Evolutionary conservation across 2,329 filamentous ascomycete species (phyloP), one percentile per base, ranked within the genome.

Genomic region (Tolypocladium tropicale): DNA sequence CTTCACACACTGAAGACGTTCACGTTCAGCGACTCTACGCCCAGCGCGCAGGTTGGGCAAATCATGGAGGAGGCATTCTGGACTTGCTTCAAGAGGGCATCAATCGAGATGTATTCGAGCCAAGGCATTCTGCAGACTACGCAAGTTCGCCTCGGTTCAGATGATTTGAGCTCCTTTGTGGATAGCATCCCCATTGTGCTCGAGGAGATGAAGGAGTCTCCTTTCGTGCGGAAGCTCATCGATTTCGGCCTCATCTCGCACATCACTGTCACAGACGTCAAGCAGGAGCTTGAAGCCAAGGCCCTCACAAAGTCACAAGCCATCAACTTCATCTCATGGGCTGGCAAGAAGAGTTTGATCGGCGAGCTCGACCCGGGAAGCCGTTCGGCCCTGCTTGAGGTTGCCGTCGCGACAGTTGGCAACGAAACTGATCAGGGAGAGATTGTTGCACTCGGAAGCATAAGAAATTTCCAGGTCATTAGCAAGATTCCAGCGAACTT

Each of bases 11-110:
- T 94, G 58, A 89, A 90, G 62, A 93, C 94, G 21, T 99, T 94
- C 68, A 89, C 88, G 0, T 95, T 94, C 62, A 81, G 80, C 39
- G 90, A 96, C 65, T 96, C 94, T 1, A 97, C 95, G 0, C 94
- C 94, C 1, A 95, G 89, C 59, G 81, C 81, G 0, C 81, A 89
- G 58, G 88, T 97, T 23, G 90, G 91, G 0, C 84, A 90, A 65
- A 87, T 90, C 59, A 90, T 99, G 54, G 92, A 96, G 66, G 90
- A 96, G 71, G 89, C 91, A 0, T 99, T 99, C 68, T 99, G 94
- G 94, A 95, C 85, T 37, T 92, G 90, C 60, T 94, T 89, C 65
- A 86, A 84, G 67, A 87, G 86, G 60, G 84, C 90, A 2, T 86
- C 83, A 0, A 90, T 97, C 56, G 92, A 96, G 65, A 81, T 96